Base-by-base conservation (phyloP, 345 rosid species). In the Barbarea vulgaris region DNA sequence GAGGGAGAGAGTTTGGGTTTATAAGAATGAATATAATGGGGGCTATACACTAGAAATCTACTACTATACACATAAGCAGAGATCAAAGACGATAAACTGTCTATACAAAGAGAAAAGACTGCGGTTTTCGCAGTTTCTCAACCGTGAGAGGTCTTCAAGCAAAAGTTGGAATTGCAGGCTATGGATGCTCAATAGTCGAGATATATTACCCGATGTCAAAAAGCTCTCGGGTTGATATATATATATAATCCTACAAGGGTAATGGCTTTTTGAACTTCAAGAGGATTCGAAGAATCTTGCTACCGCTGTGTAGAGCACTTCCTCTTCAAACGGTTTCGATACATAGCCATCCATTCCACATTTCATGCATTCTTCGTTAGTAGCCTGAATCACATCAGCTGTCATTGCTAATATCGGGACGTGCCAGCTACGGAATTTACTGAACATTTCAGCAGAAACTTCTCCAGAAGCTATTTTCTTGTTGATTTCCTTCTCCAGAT, bases 301-400 rank as follows among this genome's bases (percentile, higher is more conserved):
- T 62, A 88, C 94, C 0, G 97, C 89, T 22, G 83, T 21, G 76
- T 91, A 94, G 71, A 94, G 96, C 78, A 86, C 87, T 77, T 83
- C 87, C 70, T 88, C 97, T 68, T 87, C 93, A 64, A 93, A 88
- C 12, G 97, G 98, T 81, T 93, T 93, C 1, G 91, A 82, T 18
- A 93, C 94, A 55, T 82, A 88, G 67, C 82, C 94, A 81, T 93
- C 93, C 96, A 93, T 93, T 70, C 97, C 98, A 69, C 93, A 89
- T 75, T 83, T 83, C 75, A 83, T 21, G 75, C 96, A 91, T 69
- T 85, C 77, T 73, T 91, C 96, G 34, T 84, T 83, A 46, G 91
- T 88, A 71, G 88, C 93, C 76, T 88, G 96, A 76, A 83, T 89
- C 61, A 91, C 96, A 70, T 93, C 98, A 60, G 98, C 98, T 33